Percentiles rank a stretch among this genome's conserved stretches.
Conservation (phyloP, 345 rosid species). For the Gossypium australe region DNA sequence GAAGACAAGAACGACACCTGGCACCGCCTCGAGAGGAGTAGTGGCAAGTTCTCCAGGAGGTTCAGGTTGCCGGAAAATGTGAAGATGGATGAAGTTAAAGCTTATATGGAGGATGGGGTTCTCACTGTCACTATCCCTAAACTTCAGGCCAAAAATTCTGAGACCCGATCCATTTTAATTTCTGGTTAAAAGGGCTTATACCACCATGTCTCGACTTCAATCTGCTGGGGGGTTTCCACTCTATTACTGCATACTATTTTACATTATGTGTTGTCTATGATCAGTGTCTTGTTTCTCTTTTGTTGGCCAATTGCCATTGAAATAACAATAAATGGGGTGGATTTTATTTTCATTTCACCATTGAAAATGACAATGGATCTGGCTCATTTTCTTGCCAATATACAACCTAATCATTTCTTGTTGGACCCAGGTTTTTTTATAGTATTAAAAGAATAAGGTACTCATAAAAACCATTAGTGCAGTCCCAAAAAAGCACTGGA, state of each 20-base stretch:
- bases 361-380: background rate
- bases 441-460: no score
- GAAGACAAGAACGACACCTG: slow-evolving; percentile 10
- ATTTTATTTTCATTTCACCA: background rate
- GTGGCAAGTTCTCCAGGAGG: slow-evolving; percentile 4
- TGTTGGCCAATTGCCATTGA: background rate
- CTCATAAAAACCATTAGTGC: no score
- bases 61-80: slow-evolving; percentile 1
- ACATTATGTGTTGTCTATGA: background rate
- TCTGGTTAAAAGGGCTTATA: background rate
- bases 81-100: background rate
- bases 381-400: background rate
- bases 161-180: background rate
- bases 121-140: slow-evolving; percentile 6
- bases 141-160: background rate
- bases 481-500: background rate
- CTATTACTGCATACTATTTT: background rate
- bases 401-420: background rate
- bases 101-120: slow-evolving; percentile 1
- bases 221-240: background rate
- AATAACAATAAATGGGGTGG: background rate
- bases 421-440: background rate
- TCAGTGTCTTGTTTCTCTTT: background rate
- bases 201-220: background rate
- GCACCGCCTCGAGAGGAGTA: slow-evolving; percentile 1